Evolutionary conservation across 345 rosid genomes (phyloP), one percentile per base, ranked within the genome.

Genomic region (Eucalyptus regnans): DNA sequence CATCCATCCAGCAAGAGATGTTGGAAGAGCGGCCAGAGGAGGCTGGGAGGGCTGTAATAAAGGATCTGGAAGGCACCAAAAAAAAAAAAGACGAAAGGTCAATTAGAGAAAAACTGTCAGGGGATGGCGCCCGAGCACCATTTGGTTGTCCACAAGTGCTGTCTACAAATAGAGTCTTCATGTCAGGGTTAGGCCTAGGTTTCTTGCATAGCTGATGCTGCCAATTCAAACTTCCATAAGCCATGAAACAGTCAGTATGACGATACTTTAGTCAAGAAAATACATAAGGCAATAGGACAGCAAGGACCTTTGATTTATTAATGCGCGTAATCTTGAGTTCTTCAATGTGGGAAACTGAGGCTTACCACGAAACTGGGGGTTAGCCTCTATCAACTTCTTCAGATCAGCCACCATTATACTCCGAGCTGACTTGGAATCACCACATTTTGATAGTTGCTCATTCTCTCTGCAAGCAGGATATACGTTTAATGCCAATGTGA

Each of bases 141-240:
- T 95, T 95, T 49, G 94, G 94, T 88, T 91, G 96, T 88, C 96
- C 96, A 88, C 99, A 95, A 87, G 91, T 94, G 54, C 92, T 96
- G 91, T 96, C 99, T 31, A 95, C 94, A 90, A 96, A 96, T 81
- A 95, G 93, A 83, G 98, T 95, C 93, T 95, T 96, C 86, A 90
- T 94, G 92, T 96, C 98, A 66, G 97, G 99, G 90, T 93, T 95
- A 66, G 93, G 86, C 95, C 96, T 96, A n/a, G 96, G 96, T 85
- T 93, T 96, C 93, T 95, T 95, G 92, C 98, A 96, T 88, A 94
- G 95, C 89, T 95, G 97, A 92, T 96, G 98, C 93, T 96, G 99
- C 98, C 97, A 96, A 92, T 96, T 93, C 88, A 96, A 93, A 92
- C 99, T 94, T 92, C 92, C 90, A 87, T 27, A 46, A 86, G 81